Base-by-base conservation (phyloP, 1,139 yeast species). In the Yamadazyma kanchanaburiensis region DNA sequence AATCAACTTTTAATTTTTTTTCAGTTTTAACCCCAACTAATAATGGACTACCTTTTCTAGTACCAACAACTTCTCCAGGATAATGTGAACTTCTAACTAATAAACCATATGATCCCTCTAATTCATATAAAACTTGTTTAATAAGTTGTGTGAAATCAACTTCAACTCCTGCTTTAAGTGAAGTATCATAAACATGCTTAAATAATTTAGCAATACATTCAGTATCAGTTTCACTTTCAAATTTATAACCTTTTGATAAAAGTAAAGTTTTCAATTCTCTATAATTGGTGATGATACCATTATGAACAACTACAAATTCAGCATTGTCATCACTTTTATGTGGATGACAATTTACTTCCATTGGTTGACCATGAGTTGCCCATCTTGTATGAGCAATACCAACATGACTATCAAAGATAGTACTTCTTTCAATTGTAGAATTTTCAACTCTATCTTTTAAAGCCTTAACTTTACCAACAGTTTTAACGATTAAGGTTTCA, bases 351-450 rank as follows among this genome's bases (percentile, higher is more conserved):
- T 94, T 94, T 43, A 64, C 54, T 38, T 73, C 77, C 49, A 76
- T 77, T 34, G 97, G 97, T 50, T 81, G 86, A 60, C 99, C 99
- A 61, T 94, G 99, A 26, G 99, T 94, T 27, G 99, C 98, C 99
- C 99, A 94, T 70, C 99, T 83, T 12, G 99, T 94, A 63, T 94
- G 99, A 23, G 98, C 97, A 58, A 94, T 91, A 55, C 95, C 98
- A 37, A 81, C 91, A 55, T 91, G 98, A 58, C 83, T 79, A 48
- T 79, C 82, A 52, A 87, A 87, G 15, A 77, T 70, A 33, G 74
- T 77, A 14, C 69, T 59, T 46, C 80, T 72, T 53, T 81, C 74
- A 35, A 77, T 70, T 33, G 77, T 60, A 32, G 69, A 67, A 25
- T 62, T 58, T 24, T 70, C 74, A 43, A 89, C 77, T 54, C 77